These are phyloP conservation scores for Chalaropsis thielavioides DNA, from an alignment of 2,329 filamentous ascomycete species.

Conservation along the genomic window DNA sequence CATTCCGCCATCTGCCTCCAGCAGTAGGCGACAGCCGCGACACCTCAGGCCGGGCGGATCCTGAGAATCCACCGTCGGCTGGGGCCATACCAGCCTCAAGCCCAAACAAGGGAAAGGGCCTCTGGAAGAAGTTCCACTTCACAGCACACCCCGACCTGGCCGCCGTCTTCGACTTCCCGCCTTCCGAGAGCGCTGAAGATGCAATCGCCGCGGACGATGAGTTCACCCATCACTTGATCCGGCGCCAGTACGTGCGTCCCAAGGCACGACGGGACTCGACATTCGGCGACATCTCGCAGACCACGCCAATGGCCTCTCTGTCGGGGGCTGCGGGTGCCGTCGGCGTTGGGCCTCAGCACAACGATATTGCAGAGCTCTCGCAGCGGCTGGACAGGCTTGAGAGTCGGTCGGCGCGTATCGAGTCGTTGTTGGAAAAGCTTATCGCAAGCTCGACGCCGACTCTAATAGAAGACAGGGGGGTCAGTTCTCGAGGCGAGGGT, in stretches of 20 bases:
- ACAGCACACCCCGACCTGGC: slow-evolving; percentile 58
- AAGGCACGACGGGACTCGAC: slow-evolving; percentile 41
- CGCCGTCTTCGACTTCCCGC: slow-evolving; percentile 56
- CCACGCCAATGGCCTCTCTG: not conserved
- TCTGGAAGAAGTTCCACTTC: slow-evolving; percentile 55
- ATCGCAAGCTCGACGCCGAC: not conserved
- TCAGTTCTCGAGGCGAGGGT: not conserved
- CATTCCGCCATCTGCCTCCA: slow-evolving; percentile 16
- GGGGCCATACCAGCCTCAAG: not conserved
- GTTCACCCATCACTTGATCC: slow-evolving; percentile 42
- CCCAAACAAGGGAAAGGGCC: slow-evolving; percentile 22
- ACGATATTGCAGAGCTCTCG: slow-evolving; percentile 32
- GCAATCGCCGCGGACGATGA: slow-evolving; percentile 47
- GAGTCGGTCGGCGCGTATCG: slow-evolving; percentile 34
- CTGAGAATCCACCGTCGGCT: slow-evolving; percentile 16
- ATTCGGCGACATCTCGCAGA: slow-evolving; percentile 34
- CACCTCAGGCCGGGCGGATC: not conserved
- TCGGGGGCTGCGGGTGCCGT: slow-evolving; percentile 19
- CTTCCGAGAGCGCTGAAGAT: slow-evolving; percentile 44
- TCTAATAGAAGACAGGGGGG: not conserved
- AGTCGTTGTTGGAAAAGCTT: slow-evolving; percentile 32
- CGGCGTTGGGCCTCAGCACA: slow-evolving; percentile 21
- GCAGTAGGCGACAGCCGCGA: slow-evolving; percentile 18
- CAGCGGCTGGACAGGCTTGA: slow-evolving; percentile 37
- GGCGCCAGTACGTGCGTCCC: slow-evolving; percentile 39